Evolutionary conservation across 495 filamentous ascomycete genomes (phyloP), one percentile per base, ranked within the genome.

Genomic region (Physcia stellaris): DNA sequence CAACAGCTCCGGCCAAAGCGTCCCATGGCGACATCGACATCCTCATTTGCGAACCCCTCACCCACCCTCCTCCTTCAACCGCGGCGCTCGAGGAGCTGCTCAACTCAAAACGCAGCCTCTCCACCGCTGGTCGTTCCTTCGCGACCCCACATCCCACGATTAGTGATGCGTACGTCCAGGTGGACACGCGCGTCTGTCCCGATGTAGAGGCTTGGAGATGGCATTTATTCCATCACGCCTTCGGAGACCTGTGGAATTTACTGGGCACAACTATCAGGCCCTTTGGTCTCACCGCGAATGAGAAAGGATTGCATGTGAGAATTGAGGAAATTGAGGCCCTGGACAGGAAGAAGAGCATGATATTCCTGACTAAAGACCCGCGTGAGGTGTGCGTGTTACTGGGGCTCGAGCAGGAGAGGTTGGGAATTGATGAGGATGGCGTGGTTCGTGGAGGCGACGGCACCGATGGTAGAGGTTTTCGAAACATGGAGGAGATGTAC

Each of bases 201-300:
- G 43, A 52, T 1, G 39, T 58, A 0, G 48, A 59, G 10, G 49
- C 58, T 1, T 60, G 75, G 9, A 57, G 62, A 10, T 83, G 80
- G 80, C 54, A 62, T 39, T 50, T 68, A 19, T 80, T 80, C 52
- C 72, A 71, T 46, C 54, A 71, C 9, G 66, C 67, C 2, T 75
- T 83, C 35, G 72, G 77, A 23, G 81, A 83, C 39, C 46, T 84
- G 0, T 75, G 70, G 70, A 77, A 74, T 31, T 59, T 86, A 1
- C 47, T 85, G 0, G 78, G 79, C 1, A 58, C 63, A 22, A 72
- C 58, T 11, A 70, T 80, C 13, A 61, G 75, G 5, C 64, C 64
- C 0, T 70, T 71, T 21, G 78, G 80, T 9, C 61, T 84, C 16
- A 80, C 73, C 0, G 60, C 70, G 27, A 80, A 74, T 44, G 62